Base-by-base conservation (phyloP, 257 asterid genomes). In the Cinchona pubescens region DNA sequence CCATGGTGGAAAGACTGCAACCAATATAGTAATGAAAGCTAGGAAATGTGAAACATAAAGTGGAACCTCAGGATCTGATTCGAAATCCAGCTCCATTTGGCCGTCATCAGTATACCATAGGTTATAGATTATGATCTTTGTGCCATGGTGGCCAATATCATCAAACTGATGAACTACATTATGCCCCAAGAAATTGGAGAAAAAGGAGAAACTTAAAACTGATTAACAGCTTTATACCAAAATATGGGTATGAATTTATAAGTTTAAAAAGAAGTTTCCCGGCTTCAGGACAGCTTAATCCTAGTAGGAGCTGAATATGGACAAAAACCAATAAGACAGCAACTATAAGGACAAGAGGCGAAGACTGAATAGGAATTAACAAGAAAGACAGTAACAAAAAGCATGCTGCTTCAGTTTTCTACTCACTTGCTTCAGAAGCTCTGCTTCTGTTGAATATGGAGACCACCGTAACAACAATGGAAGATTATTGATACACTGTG, bases 361-460 rank as follows among this genome's bases (percentile, higher is more conserved):
- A 43, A 56, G n/a, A 16, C 37, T 19, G 35, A 42, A 78, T 18
- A 53, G 12, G 15, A 38, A 21, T 32, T 23, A 48, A 56, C 27
- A 59, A 16, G n/a, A 27, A 58, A 58, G 71, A 35, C 35, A n/a
- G 25, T 25, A 49, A 71, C 71, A 16, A 66, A 64, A 45, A 69
- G 62, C 53, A 42, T 59, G 70, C 63, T 71, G 29, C 30, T 16
- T 35, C 66, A 81, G 66, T 77, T 75, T 67, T 73, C 68, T n/a
- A 81, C 97, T 32, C 82, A 94, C 98, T 83, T 90, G 97, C 85
- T 90, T 84, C 83, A 92, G 79, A 85, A 94, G 92, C 71, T 85
- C 93, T 29, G 85, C 87, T 81, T 89, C 94, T n/a, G 90, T 82
- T 25, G 92, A 59, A 80, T 82, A 82, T 35, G 98, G 98, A 76